Evolutionary conservation across 495 filamentous ascomycete species (phyloP).

Genomic region (Alectoria sarmentosa): DNA sequence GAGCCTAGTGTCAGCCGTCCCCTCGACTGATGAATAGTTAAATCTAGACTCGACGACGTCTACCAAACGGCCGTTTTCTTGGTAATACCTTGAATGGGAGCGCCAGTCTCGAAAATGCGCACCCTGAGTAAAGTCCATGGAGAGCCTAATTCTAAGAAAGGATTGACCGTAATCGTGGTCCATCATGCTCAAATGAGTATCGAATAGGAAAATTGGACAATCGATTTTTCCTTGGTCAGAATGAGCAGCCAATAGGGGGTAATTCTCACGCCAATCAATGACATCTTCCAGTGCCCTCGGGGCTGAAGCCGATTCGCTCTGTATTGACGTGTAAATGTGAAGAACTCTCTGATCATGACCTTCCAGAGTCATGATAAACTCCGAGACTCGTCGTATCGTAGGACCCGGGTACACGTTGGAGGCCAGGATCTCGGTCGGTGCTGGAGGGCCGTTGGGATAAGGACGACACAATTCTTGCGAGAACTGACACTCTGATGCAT

Average conservation of each 20-base stretch:
- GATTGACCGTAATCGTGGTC: slow-evolving; percentile 28
- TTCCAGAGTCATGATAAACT: slow-evolving; percentile 46
- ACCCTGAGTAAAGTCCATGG: slow-evolving; percentile 12
- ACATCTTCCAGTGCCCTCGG: slow-evolving; percentile 39
- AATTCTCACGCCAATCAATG: slow-evolving; percentile 39
- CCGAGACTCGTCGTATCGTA: slow-evolving; percentile 35
- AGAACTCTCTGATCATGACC: neutral
- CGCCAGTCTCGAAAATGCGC: slow-evolving; percentile 11
- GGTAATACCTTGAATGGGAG: slow-evolving; percentile 9
- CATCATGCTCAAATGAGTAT: slow-evolving; percentile 43
- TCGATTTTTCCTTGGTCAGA: slow-evolving; percentile 35
- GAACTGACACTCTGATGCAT: neutral
- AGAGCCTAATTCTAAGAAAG: slow-evolving; percentile 11
- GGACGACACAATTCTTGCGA: slow-evolving; percentile 1
- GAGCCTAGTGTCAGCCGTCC: neutral
- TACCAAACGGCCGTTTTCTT: slow-evolving; percentile 1
- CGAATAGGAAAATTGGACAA: slow-evolving; percentile 44
- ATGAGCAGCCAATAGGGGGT: slow-evolving; percentile 38
- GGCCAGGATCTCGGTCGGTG: neutral
- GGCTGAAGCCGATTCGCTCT: slow-evolving; percentile 34
- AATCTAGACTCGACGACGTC: too few species aligned
- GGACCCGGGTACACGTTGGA: slow-evolving; percentile 1
- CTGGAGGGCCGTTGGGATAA: neutral
- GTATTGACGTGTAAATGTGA: slow-evolving; percentile 47
- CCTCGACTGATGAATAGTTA: too few species aligned